Evolutionary conservation across 768 basidiomycete species (phyloP), one percentile per base, ranked within the genome.

Genomic region (Lactifluus piperatus): DNA sequence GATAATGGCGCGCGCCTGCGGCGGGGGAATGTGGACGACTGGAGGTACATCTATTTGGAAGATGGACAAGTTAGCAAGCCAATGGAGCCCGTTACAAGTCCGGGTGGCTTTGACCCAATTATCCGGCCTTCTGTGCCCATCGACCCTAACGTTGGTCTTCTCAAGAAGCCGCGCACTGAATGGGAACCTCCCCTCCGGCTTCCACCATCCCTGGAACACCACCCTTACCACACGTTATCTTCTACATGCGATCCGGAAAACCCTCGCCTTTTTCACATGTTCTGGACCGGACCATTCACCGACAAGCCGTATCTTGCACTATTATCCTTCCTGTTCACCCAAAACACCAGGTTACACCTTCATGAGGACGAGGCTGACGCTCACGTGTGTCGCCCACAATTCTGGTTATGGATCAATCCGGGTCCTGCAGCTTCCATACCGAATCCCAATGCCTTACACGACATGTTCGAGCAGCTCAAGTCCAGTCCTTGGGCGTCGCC

Each of bases 341-440:
- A 99, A 71, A 97, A 97, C 68, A 81, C 88, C 16, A 91, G 88
- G 14, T 77, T 99, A 26, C 85, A 95, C 66, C 70, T 83, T 24
- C 76, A 81, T 53, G 68, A 74, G 27, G 75, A 78, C 60, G 72
- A 77, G 4, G 69, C 72, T n/a, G 75, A 83, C 53, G 62, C 81
- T 1, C 66, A 68, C 2, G 77, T 84, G 26, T 99, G 97, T 71
- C 81, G 93, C 36, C 91, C 97, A 1, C 83, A 94, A 67, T 89
- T 98, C 69, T 97, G 93, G 93, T 72, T 98, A 50, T 99, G 95
- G 95, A 94, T 98, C 70, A 97, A 95, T 69, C 94, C 95, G 9
- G 94, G 93, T n/a, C 93, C 94, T 3, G 94, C 94, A 14, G 92
- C 93, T 0, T 79, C 88, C 11, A 80, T 93, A 1, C 91, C 92